These are phyloP conservation scores for Trichosanthes cucumerina DNA, from an alignment of 306 rosid species.

Conservation along the genomic window DNA sequence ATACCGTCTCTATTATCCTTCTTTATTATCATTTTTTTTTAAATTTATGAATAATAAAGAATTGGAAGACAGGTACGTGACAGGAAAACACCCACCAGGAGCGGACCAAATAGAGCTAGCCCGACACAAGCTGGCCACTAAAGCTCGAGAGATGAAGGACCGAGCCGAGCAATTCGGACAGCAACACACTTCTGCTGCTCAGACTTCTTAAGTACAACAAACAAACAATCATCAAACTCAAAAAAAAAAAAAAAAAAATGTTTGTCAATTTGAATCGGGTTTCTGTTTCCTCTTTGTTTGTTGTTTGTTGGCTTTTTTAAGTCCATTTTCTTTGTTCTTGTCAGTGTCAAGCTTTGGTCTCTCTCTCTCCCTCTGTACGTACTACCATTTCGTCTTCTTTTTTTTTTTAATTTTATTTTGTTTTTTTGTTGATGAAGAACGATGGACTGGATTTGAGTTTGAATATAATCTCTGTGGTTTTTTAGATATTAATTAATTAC, in stretches of 20 bases:
- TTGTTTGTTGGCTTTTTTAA: background rate
- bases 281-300: background rate
- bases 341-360: background rate
- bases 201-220: constrained; percentile 1
- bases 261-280: background rate
- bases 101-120: constrained; percentile 53
- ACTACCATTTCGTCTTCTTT: too few species aligned
- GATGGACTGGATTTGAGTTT: background rate
- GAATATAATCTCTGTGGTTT: too few species aligned
- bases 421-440: background rate
- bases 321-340: background rate
- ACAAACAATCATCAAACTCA: background rate
- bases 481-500: too few species aligned
- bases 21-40: too few species aligned
- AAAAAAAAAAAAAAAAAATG: background rate
- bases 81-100: constrained; percentile 58
- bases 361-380: background rate
- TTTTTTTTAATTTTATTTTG: background rate
- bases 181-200: constrained; percentile 28
- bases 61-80: constrained; percentile 29
- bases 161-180: constrained; percentile 49
- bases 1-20: too few species aligned
- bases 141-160: constrained; percentile 70
- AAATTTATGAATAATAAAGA: background rate
- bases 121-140: constrained; percentile 39